A percentile compares a stretch with the other conserved stretches of the same genome.
Evolutionary conservation across 2,329 filamentous ascomycete species (phyloP).

Genomic region (Sclerotinia sclerotiorum): DNA sequence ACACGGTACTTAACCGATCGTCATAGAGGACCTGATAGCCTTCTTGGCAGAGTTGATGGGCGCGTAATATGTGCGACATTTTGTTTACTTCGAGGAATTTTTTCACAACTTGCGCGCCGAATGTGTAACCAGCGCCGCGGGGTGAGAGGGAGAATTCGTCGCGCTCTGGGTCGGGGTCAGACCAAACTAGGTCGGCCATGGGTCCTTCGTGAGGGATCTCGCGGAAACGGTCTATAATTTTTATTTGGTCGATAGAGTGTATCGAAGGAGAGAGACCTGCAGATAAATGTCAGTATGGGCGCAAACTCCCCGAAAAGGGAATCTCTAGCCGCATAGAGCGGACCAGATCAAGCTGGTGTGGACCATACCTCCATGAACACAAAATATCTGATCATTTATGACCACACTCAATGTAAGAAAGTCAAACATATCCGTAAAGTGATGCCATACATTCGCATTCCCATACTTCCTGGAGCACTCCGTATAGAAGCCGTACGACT

Average conservation of each 20-base stretch:
- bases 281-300: slow-evolving; percentile 8
- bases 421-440: slow-evolving; percentile 99
- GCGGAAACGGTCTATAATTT: slow-evolving; percentile 97
- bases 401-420: slow-evolving; percentile 95
- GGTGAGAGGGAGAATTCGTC: slow-evolving; percentile 96
- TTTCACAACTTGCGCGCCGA: slow-evolving; percentile 95
- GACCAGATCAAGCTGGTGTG: not conserved
- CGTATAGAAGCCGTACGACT: slow-evolving; percentile 98
- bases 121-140: slow-evolving; percentile 92
- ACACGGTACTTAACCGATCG: slow-evolving; percentile 90
- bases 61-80: slow-evolving; percentile 95
- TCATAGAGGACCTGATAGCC: slow-evolving; percentile 97
- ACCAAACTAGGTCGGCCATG: slow-evolving; percentile 99
- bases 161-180: slow-evolving; percentile 92
- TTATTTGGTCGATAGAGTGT: slow-evolving; percentile 98
- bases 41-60: slow-evolving; percentile 98
- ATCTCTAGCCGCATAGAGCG: slow-evolving; percentile 25
- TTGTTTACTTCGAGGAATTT: slow-evolving; percentile 97
- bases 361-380: slow-evolving; percentile 80
- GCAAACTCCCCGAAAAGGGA: slow-evolving; percentile 6
- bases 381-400: slow-evolving; percentile 99
- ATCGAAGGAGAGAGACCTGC: slow-evolving; percentile 83
- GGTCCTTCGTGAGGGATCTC: slow-evolving; percentile 98
- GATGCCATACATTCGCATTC: slow-evolving; percentile 98
- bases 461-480: slow-evolving; percentile 98